A percentile compares a stretch with the other conserved stretches of the same genome.
Conservation (phyloP, 2,329 filamentous ascomycete genomes). For the Alternaria dauci region DNA sequence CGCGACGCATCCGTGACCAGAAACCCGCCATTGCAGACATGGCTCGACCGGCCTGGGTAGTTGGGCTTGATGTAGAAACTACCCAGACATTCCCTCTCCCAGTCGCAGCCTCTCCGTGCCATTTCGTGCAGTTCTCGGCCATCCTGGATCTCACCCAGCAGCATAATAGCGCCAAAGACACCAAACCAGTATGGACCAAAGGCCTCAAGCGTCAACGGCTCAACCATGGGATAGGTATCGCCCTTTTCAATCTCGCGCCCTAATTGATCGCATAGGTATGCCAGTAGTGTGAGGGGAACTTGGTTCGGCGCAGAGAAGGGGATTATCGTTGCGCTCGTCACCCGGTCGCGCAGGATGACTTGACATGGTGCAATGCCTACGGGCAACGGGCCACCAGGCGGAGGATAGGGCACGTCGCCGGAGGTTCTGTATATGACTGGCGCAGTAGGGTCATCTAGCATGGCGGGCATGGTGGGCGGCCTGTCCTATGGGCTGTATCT, state of each 20-base stretch:
- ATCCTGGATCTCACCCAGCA: constrained; percentile 72
- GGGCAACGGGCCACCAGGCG: constrained; percentile 70
- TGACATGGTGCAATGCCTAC: constrained; percentile 74
- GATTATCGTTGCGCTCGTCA: constrained; percentile 83
- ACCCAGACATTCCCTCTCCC: constrained; percentile 82
- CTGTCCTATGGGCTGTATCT: neutral
- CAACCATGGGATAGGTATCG: constrained; percentile 89
- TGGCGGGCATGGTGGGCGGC: constrained; percentile 71
- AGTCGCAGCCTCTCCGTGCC: constrained; percentile 65
- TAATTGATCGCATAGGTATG: constrained; percentile 82
- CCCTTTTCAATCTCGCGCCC: constrained; percentile 92
- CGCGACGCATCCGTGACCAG: constrained; percentile 58
- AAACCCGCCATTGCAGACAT: constrained; percentile 76
- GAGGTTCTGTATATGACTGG: constrained; percentile 75
- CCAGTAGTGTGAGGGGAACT: constrained; percentile 77
- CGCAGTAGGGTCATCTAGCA: constrained; percentile 78
- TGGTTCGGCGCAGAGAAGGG: constrained; percentile 80
- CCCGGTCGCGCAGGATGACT: constrained; percentile 82
- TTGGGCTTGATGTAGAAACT: constrained; percentile 96
- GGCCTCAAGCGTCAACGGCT: constrained; percentile 74
- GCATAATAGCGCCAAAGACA: constrained; percentile 88
- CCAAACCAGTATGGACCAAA: constrained; percentile 91
- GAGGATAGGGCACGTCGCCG: constrained; percentile 71
- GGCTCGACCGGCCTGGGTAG: constrained; percentile 88
- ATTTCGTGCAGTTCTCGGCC: constrained; percentile 62